Base-by-base conservation (phyloP, 257 asterid genomes). In the Solanum chiquidenum region DNA sequence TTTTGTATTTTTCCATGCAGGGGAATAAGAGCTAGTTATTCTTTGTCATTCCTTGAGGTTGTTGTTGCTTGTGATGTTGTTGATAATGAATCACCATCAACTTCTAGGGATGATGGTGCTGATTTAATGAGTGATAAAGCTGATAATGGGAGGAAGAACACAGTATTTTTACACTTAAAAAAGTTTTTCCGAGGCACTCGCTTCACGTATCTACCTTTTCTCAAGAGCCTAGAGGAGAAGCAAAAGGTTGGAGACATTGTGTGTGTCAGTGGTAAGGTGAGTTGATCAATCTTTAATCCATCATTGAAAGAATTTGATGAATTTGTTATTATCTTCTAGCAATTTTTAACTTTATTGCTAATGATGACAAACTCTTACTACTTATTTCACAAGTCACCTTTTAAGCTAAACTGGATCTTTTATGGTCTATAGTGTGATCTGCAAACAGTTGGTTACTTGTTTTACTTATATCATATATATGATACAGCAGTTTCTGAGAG, bases 201-300 rank as follows among this genome's bases (percentile, higher is more conserved):
- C 84, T 97, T 95, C 92, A 95, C 98, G 84, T 90, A 83, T 90
- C 80, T 87, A 60, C 96, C 98, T 87, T 95, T 97, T 91, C 99
- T 97, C 87, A 93, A 74, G 93, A 93, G 95, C 89, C 91, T 97
- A 83, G 94, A 94, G 91, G 98, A 89, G 88, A 97, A 95, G 94
- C 92, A 97, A 90, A 94, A 79, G 89, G 96, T 92, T 87, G 98
- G 98, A 86, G 98, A 97, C 90, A 79, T 91, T 71, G 97, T 97
- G 64, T 95, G 99, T 82, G 96, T 97, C 89, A 95, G 98, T 90
- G 99, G 99, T 90, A 97, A 97, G 98, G 99, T 95, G 87, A 87
- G 94, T 83, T 87, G 86, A 86, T 75, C 83, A 42, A 83, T 49
- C 69, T 52, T 29, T 16, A 49, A 31, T 40, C 71, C 42, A 75